A percentile compares a stretch with the other conserved stretches of the same genome.
Evolutionary conservation across 306 rosid genomes (phyloP).

Genomic region (Mimosa bimucronata): DNA sequence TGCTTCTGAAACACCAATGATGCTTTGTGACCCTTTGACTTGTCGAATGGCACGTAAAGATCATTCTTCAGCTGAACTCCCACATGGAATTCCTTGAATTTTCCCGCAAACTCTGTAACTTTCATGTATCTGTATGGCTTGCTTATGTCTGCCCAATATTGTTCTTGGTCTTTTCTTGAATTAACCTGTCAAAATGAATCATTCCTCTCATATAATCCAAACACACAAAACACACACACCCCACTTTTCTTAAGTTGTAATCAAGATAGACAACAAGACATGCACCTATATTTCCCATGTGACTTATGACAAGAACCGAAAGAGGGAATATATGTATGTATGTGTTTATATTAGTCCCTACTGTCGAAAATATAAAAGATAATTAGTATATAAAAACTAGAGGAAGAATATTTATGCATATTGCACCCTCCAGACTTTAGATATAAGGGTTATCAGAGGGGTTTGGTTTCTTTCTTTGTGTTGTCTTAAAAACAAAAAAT

Average conservation of each 20-base stretch:
- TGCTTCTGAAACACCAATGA: constrained; percentile 65
- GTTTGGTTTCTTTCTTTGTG: no score
- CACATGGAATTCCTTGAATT: constrained; percentile 72
- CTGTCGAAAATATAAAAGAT: no score
- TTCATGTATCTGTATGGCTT: constrained; percentile 56
- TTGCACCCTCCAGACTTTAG: no score
- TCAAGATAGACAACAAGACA: not conserved
- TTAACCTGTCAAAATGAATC: constrained; percentile 54
- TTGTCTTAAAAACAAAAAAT: no score
- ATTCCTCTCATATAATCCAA: not conserved
- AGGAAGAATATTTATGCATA: no score
- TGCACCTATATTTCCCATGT: not conserved
- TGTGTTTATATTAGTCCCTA: no score
- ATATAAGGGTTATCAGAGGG: no score
- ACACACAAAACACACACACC: no score
- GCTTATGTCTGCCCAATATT: constrained; percentile 75
- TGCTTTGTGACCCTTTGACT: constrained; percentile 62
- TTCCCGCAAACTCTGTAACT: constrained; percentile 65
- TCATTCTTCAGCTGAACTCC: constrained; percentile 57
- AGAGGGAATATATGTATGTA: no score
- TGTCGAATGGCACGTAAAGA: constrained; percentile 65
- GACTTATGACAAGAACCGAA: no score
- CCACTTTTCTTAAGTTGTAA: not conserved
- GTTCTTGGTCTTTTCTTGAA: constrained; percentile 90
- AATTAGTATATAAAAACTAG: no score